Evolutionary conservation across 306 rosid species (phyloP), one percentile per base, ranked within the genome.

Genomic region (Cicer chorassanicum): DNA sequence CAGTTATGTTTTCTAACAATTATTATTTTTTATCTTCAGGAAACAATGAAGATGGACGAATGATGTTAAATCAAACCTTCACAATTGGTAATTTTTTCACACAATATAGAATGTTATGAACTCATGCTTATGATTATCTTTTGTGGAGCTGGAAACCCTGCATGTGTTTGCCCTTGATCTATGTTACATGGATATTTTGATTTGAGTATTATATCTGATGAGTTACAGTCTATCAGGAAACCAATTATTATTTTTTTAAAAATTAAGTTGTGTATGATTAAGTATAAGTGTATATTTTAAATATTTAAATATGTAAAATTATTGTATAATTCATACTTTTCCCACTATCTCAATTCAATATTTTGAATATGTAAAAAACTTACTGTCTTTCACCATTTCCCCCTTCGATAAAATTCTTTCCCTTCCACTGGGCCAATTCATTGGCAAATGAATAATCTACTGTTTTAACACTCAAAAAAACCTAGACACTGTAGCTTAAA

Each of bases 41-140:
- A 89, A 93, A 94, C 91, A 90, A 87, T 46, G 96, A 90, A 11
- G 73, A 36, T 9, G 98, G 98, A 42, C 83, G 86, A 62, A 94
- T 94, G 97, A 65, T 84, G 82, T 77, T 88, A 80, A 91, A 93
- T 85, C 98, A 93, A 73, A 93, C 98, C 50, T 93, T 91, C 80
- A 93, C 98, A 6, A 91, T 93, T 75, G 98, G 98, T 93, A 89
- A 83, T 68, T 82, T 83, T 53, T 68, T 68, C 39, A 41, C 57
- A 51, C 36, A 50, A 55, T 72, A 8, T 46, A n/a, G 8, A 70
- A 70, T 57, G 46, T 48, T 75, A 18, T 57, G 18, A 51, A 72
- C 57, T 59, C 39, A 48, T 75, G 70, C 77, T 38, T 73, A 7
- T 76, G 38, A 38, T 72, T 62, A 15, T 42, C 38, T 34, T 70